Evolutionary conservation across 1,284 basidiomycete species (phyloP), one percentile per base, ranked within the genome.

Genomic region (Sparassis latifolia): DNA sequence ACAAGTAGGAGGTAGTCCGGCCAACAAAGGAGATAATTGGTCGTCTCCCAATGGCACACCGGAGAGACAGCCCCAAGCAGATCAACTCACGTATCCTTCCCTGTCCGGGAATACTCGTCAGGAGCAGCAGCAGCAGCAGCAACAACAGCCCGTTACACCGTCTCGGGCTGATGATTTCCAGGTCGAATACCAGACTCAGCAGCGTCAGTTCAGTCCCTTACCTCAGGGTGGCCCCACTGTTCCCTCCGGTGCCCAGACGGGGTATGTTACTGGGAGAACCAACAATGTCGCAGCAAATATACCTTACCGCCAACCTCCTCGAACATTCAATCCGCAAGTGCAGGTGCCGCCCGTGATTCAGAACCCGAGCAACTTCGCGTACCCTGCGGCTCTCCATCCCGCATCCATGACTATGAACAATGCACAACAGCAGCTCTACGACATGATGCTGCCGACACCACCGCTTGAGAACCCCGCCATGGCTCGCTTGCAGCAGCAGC

Each of bases 401-500:
- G 70, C 81, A 10, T 78, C 83, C 52, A 72, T 87, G 54, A 80
- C 85, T 10, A 69, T 88, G 48, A 82, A 79, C 52, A 86, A 79
- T 61, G 73, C 80, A 20, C 86, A 87, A 59, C 61, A 86, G 60
- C 86, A 88, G 59, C 59, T 88, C 52, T 89, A 87, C 58, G 85
- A 89, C 60, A 84, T 88, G 80, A 83, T 88, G 76, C 67, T 83
- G 46, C 79, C 83, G 7, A 65, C 65, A n/a, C 68, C 70, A 27
- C 73, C 75, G 52, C 70, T 73, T 49, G 82, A 86, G 55, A 75
- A 75, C 52, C 77, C 85, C 41, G 79, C 83, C 28, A 79, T 86
- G 52, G 76, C 78, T 51, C 84, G 86, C 56, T 78, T 86, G 47
- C 87, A 89, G 64, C 85, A 87, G 59, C 86, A 86, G 59, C 82